Conservation (phyloP, 257 asterid species). For the Capsicum chinense region DNA sequence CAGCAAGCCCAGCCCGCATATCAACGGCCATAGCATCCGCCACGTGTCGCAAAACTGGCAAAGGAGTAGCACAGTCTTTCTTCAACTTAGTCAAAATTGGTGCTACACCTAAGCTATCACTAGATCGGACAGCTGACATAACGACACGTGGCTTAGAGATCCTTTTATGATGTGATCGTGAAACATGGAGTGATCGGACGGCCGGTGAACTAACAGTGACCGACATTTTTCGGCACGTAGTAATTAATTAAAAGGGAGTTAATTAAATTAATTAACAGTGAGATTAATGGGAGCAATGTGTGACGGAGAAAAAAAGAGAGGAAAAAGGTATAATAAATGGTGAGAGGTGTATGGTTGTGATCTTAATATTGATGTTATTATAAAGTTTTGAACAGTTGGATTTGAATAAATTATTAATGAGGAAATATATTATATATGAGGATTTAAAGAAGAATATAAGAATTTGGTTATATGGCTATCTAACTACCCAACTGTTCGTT, state of each 20-base stretch:
- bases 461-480: background rate
- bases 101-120: conserved; percentile 36
- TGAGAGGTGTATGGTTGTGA: background rate
- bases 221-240: conserved; percentile 46
- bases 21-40: conserved; percentile 74
- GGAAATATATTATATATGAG: background rate
- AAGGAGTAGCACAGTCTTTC: conserved; percentile 73
- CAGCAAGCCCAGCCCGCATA: conserved; percentile 73
- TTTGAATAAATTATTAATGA: background rate
- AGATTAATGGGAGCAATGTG: conserved; percentile 33
- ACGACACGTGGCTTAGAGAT: conserved; percentile 41
- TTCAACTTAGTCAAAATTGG: conserved; percentile 63
- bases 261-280: conserved; percentile 12
- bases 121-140: conserved; percentile 51
- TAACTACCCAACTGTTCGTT: conserved; percentile 27
- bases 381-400: conserved; percentile 35
- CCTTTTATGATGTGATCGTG: conserved; percentile 33
- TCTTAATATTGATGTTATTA: background rate
- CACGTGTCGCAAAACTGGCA: conserved; percentile 74
- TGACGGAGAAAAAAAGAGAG: conserved; percentile 30
- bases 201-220: conserved; percentile 47
- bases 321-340: conserved; percentile 22
- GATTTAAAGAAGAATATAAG: background rate
- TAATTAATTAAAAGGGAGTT: too few relatives aligned
- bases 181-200: conserved; percentile 46